Conservation (phyloP, 805 yeast species). For the Candida boidinii region DNA sequence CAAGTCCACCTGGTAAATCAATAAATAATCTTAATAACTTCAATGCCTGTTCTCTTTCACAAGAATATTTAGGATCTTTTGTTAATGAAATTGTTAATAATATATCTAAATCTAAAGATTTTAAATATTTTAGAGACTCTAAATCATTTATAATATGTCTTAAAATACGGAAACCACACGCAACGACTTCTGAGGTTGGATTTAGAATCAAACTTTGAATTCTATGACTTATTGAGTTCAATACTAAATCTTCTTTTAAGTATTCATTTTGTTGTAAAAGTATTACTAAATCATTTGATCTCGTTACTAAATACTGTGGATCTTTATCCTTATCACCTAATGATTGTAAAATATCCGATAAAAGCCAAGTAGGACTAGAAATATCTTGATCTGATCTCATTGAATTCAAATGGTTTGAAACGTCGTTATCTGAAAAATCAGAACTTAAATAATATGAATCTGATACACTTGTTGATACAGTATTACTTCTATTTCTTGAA, state of each 20-base stretch:
- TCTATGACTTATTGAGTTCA: slow-evolving; percentile 46
- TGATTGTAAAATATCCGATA: slow-evolving; percentile 53
- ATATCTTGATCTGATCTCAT: slow-evolving; percentile 5
- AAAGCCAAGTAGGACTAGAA: slow-evolving; percentile 47
- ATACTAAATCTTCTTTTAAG: slow-evolving; percentile 54
- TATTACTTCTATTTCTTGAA: slow-evolving; percentile 15
- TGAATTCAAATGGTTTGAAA: slow-evolving; percentile 2
- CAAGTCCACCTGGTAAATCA: slow-evolving; percentile 43
- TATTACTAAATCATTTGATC: slow-evolving; percentile 57
- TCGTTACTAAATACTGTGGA: slow-evolving; percentile 41
- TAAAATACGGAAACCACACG: slow-evolving; percentile 69
- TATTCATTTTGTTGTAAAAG: slow-evolving; percentile 49
- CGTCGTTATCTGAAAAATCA: slow-evolving; percentile 9
- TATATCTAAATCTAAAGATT: slow-evolving; percentile 48
- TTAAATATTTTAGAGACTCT: slow-evolving; percentile 45
- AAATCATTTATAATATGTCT: slow-evolving; percentile 52
- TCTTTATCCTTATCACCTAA: slow-evolving; percentile 44
- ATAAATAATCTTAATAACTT: slow-evolving; percentile 59
- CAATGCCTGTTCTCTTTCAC: slow-evolving; percentile 73
- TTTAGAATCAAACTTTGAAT: slow-evolving; percentile 47
- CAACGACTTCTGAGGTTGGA: slow-evolving; percentile 51
- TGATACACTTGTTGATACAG: slow-evolving; percentile 11
- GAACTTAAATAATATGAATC: slow-evolving; percentile 9
- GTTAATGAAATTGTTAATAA: slow-evolving; percentile 58
- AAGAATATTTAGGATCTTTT: slow-evolving; percentile 33